Conservation (phyloP, 805 yeast species). For the Lachancea nothofagi region DNA sequence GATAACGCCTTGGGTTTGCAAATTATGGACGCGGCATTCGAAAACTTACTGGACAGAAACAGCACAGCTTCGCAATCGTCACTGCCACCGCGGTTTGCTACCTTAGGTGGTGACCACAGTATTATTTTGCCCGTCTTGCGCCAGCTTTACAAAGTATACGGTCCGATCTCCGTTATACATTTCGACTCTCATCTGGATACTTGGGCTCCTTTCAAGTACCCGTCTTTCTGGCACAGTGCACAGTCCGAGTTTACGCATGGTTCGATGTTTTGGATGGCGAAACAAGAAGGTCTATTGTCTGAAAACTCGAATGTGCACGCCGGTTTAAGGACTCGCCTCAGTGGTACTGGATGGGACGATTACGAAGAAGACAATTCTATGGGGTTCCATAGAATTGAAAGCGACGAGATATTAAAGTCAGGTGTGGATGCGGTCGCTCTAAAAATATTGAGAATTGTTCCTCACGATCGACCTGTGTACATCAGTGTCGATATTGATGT, state of each 20-base stretch:
- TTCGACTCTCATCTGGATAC: conserved; percentile 86
- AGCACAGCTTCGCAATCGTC: conserved; percentile 18
- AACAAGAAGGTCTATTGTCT: conserved; percentile 57
- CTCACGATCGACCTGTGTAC: conserved; percentile 62
- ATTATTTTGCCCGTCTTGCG: conserved; percentile 68
- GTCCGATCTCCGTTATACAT: conserved; percentile 68
- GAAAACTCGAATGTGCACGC: conserved; percentile 61
- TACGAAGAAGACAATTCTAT: conserved; percentile 61
- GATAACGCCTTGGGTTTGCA: conserved; percentile 58
- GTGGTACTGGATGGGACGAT: conserved; percentile 55
- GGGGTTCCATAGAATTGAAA: conserved; percentile 62
- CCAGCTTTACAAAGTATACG: conserved; percentile 54
- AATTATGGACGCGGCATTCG: conserved; percentile 55
- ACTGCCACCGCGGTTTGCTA: conserved; percentile 56
- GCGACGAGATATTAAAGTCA: conserved; percentile 67
- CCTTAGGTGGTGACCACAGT: conserved; percentile 82
- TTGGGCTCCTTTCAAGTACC: conserved; percentile 69
- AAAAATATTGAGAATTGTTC: conserved; percentile 50
- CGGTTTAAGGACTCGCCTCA: conserved; percentile 68
- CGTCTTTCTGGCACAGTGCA: conserved; percentile 56
- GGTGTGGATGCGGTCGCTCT: conserved; percentile 57
- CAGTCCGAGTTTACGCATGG: conserved; percentile 70
- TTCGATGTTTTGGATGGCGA: conserved; percentile 80
- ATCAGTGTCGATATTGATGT: conserved; percentile 74
- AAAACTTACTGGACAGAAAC: conserved; percentile 42